Conservation (phyloP, 306 rosid genomes). For the Crataegus laevigata region DNA sequence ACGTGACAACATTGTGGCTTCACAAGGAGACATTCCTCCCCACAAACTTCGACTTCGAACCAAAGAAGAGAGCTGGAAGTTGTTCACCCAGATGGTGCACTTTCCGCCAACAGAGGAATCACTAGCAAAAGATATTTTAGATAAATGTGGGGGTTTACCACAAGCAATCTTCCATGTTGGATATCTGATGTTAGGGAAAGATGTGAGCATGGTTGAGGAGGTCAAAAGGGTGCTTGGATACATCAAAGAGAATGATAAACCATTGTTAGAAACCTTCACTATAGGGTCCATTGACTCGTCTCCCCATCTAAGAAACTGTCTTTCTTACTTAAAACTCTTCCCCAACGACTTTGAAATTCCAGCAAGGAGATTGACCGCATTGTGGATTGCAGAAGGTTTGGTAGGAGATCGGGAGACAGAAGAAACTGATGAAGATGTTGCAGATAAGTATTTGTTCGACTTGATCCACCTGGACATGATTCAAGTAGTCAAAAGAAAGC, state of each 20-base stretch:
- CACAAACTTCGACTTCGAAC: slow-evolving; percentile 21
- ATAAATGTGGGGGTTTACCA: slow-evolving; percentile 23
- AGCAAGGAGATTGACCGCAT: not conserved
- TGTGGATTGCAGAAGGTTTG: not conserved
- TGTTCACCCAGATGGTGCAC: slow-evolving; percentile 20
- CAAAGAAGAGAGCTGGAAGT: slow-evolving; percentile 26
- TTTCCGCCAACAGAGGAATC: slow-evolving; percentile 3
- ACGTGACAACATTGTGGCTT: slow-evolving; percentile 6
- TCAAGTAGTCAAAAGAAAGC: slow-evolving; percentile 12
- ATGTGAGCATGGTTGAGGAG: not conserved
- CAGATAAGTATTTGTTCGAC: not conserved
- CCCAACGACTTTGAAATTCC: slow-evolving; percentile 13
- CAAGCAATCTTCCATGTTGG: slow-evolving; percentile 11
- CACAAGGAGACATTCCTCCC: not conserved
- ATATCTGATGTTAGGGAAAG: slow-evolving; percentile 5
- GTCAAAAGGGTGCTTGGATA: not conserved
- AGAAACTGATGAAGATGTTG: not conserved
- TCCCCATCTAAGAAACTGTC: not conserved
- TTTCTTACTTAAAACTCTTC: not conserved
- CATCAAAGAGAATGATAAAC: slow-evolving; percentile 3
- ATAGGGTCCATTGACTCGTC: not conserved
- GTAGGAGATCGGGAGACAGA: not conserved
- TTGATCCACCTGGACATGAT: not conserved
- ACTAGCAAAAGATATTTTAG: slow-evolving; percentile 13
- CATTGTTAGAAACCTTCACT: slow-evolving; percentile 8